A percentile compares a stretch with the other conserved stretches of the same genome.
phyloP scores from a whole-genome alignment of 2,329 filamentous ascomycete genomes.

The Nemania sp. region DNA sequence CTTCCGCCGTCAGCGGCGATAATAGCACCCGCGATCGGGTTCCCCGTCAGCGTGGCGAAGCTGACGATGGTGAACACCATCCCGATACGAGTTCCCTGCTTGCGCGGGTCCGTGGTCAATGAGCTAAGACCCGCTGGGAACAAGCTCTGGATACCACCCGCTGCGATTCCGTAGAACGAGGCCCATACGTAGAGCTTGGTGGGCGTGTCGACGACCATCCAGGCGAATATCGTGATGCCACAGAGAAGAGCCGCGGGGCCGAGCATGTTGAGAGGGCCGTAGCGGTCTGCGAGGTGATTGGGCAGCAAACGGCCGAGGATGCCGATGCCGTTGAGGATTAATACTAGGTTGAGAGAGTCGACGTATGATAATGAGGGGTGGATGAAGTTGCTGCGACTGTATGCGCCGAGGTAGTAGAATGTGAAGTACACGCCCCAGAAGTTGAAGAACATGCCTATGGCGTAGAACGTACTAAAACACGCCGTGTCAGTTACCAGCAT shows the following conservation, averaged over 20 bases:
- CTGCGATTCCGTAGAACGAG: conserved; percentile 72
- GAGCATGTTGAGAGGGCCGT: conserved; percentile 72
- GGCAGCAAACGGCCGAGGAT: conserved; percentile 68
- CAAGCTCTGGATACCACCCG: conserved; percentile 72
- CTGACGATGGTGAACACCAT: conserved; percentile 69
- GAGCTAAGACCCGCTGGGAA: conserved; percentile 73
- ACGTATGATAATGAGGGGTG: conserved; percentile 57
- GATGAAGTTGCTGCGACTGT: conserved; percentile 55
- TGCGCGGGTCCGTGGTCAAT: conserved; percentile 63
- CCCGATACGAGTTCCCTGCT: conserved; percentile 67
- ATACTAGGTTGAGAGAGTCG: conserved; percentile 69
- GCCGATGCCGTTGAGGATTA: conserved; percentile 74
- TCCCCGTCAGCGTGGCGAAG: conserved; percentile 64
- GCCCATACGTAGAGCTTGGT: conserved; percentile 71
- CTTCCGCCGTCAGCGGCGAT: conserved; percentile 56
- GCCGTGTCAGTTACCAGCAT: too few relatives aligned
- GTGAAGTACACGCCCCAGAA: conserved; percentile 65
- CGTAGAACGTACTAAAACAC: conserved; percentile 62
- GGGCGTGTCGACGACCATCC: conserved; percentile 66
- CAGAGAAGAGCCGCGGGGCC: conserved; percentile 60
- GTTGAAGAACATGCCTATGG: conserved; percentile 61
- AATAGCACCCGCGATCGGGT: conserved; percentile 64
- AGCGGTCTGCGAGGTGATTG: conserved; percentile 67
- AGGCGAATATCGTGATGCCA: conserved; percentile 63
- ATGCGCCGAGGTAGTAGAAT: conserved; percentile 68